Evolutionary conservation across 2,329 filamentous ascomycete species (phyloP), one percentile per base, ranked within the genome.

Genomic region (Lasiodiplodia gonubiensis): DNA sequence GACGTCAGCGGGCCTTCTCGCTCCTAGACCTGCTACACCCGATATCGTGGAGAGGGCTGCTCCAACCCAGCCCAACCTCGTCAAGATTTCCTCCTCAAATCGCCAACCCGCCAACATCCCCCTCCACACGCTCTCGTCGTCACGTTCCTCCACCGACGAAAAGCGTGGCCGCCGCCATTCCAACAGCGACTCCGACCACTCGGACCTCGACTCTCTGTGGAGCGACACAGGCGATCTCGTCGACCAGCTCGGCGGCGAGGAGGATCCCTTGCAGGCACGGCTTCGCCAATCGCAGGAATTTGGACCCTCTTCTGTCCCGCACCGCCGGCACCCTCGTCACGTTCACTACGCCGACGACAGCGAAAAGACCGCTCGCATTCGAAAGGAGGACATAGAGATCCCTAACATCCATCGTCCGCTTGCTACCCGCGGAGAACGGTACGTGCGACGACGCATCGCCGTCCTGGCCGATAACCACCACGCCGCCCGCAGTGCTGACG

Each of bases 221-320:
- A 94, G 92, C 77, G 93, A 97, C 80, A 97, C 94, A 53, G 94
- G 93, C 76, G 95, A 98, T 81, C 88, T 98, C 74, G 93, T 92
- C 75, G 94, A 97, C 83, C 94, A 96, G 85, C 86, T 94, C 73
- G 91, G 88, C 75, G 90, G 92, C 83, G 89, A 89, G 75, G 89
- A 94, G 80, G 92, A 97, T 78, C 92, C 93, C 68, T 85, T 97
- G 72, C 89, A 88, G 73, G 87, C 89, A 73, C 89, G 88, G 74
- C 84, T 94, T 69, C 85, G 85, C 75, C 84, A 88, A 73, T 89
- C 89, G 72, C 80, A 90, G 68, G 88, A 92, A 78, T 86, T 81
- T 74, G 86, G 88, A 73, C 86, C 66, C 83, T 89, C 73, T 68
- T 69, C 73, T 68, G 70, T 70, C n/a, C 71, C 71, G 55, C 70